Conservation (phyloP, 768 basidiomycete species). For the Panaeolus papilionaceus region DNA sequence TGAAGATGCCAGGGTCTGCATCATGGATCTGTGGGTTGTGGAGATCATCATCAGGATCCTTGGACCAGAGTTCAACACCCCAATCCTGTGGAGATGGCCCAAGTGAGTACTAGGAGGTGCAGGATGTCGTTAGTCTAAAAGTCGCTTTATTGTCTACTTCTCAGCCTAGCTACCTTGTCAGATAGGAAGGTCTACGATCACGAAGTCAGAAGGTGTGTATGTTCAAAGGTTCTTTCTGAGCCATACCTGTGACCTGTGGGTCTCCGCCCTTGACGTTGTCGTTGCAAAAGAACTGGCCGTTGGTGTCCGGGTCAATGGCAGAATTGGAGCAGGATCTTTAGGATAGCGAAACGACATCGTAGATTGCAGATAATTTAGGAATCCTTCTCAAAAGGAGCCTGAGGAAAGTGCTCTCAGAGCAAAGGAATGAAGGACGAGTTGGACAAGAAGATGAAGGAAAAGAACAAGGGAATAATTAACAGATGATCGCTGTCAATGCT, state of each 20-base stretch:
- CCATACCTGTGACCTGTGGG: neutral
- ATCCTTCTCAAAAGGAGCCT: conserved; percentile 12
- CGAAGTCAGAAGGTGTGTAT: neutral
- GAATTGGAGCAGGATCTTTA: neutral
- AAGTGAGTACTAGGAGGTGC: conserved; percentile 41
- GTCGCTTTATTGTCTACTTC: neutral
- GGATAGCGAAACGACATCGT: conserved; percentile 11
- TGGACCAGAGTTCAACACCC: conserved; percentile 46
- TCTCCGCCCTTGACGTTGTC: neutral
- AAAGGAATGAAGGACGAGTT: conserved; percentile 11
- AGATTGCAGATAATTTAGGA: neutral
- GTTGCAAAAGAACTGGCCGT: conserved; percentile 1
- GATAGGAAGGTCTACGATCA: neutral
- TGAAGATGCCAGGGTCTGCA: conserved; percentile 61
- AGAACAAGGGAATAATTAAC: neutral
- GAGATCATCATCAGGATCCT: conserved; percentile 67
- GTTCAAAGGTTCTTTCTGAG: neutral
- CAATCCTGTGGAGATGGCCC: conserved; percentile 58
- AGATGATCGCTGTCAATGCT: conserved; percentile 1
- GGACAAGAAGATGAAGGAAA: conserved; percentile 9
- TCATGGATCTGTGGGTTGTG: conserved; percentile 69
- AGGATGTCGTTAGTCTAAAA: neutral
- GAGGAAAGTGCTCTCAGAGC: conserved; percentile 6
- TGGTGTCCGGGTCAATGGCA: conserved; percentile 4
- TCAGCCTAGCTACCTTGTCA: neutral